These are phyloP conservation scores for Neoboletus brunneissimus DNA, from an alignment of 768 basidiomycete species.

Conservation along the genomic window DNA sequence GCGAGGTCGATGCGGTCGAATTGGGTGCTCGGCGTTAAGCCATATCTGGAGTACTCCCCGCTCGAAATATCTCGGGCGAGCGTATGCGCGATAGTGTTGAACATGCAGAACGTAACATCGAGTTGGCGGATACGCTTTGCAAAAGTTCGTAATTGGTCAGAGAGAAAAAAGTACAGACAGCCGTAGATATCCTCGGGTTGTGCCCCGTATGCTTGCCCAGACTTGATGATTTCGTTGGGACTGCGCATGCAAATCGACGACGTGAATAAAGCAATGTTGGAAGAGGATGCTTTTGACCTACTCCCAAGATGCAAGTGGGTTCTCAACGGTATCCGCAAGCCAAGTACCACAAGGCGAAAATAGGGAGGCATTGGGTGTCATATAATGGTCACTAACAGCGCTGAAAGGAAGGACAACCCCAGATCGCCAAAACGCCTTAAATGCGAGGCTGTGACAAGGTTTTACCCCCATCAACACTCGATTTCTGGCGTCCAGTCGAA, in stretches of 20 bases:
- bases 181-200: slow-evolving; percentile 43
- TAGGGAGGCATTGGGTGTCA: slow-evolving; percentile 40
- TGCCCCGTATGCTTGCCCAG: slow-evolving; percentile 37
- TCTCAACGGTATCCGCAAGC: slow-evolving; percentile 34
- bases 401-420: slow-evolving; percentile 48
- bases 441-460: slow-evolving; percentile 42
- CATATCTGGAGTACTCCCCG: slow-evolving; percentile 17
- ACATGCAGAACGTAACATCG: slow-evolving; percentile 34
- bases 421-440: slow-evolving; percentile 37
- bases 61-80: slow-evolving; percentile 39
- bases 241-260: slow-evolving; percentile 23
- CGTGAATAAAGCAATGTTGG: not conserved
- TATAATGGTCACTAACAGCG: slow-evolving; percentile 35
- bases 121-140: slow-evolving; percentile 37
- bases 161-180: slow-evolving; percentile 46
- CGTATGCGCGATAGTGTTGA: slow-evolving; percentile 34
- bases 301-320: slow-evolving; percentile 50
- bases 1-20: slow-evolving; percentile 48
- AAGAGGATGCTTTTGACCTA: slow-evolving; percentile 21
- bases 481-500: slow-evolving; percentile 41
- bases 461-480: slow-evolving; percentile 36
- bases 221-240: slow-evolving; percentile 36
- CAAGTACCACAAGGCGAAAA: slow-evolving; percentile 45
- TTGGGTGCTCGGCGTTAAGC: slow-evolving; percentile 24
- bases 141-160: slow-evolving; percentile 39